Conservation (phyloP, 441 rosid species). For the Syzygium malaccense region DNA sequence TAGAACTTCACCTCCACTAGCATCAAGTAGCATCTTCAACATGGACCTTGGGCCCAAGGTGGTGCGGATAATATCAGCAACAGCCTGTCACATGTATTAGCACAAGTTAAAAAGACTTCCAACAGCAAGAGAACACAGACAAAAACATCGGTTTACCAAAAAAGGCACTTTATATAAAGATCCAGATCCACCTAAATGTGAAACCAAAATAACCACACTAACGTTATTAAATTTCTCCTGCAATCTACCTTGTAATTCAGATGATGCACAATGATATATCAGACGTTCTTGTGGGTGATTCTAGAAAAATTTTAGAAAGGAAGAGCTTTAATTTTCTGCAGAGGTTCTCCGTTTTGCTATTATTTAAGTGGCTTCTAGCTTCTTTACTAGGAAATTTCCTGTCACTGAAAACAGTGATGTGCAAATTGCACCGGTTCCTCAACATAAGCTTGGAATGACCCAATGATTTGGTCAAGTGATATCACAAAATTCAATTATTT, state of each 20-base stretch:
- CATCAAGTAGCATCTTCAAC: constrained; percentile 94
- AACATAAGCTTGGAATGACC: neutral
- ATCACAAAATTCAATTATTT: neutral
- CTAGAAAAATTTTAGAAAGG: neutral
- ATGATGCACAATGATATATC: neutral
- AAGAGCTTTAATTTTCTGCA: neutral
- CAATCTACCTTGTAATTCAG: neutral
- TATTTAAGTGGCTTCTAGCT: neutral
- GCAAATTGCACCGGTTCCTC: neutral
- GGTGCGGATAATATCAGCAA: constrained; percentile 84
- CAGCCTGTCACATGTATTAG: constrained; percentile 40
- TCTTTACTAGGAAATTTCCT: neutral
- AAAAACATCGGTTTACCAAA: neutral
- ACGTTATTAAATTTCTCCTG: neutral
- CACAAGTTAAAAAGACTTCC: neutral
- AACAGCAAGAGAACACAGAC: neutral
- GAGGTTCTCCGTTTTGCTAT: neutral
- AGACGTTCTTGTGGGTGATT: neutral
- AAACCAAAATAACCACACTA: neutral
- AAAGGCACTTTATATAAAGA: neutral
- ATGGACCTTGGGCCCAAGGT: constrained; percentile 96
- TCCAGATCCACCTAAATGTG: neutral
- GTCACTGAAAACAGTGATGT: neutral
- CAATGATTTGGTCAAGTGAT: neutral
- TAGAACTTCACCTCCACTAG: constrained; percentile 54